Base-by-base conservation (phyloP, 2,329 filamentous ascomycete genomes). In the Lasiodiplodia gonubiensis region DNA sequence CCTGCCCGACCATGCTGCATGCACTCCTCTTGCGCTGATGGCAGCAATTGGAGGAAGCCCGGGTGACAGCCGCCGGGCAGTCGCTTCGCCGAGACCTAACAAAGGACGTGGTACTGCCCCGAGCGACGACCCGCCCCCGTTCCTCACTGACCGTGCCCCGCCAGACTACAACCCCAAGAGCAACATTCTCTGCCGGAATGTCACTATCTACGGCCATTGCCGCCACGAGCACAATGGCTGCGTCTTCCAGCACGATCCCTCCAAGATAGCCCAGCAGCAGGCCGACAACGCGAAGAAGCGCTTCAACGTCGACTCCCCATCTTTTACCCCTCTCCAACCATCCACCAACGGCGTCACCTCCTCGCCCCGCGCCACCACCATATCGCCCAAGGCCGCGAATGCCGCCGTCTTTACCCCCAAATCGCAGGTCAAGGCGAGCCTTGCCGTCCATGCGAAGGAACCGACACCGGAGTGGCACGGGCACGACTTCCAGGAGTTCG, bases 221-320 rank as follows among this genome's bases (percentile, higher is more conserved):
- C 90, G 93, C 71, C 97, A 93, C 80, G 92, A 96, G 82, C 66
- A 67, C 51, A 92, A 96, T 76, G 93, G 92, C 69, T 97, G 93
- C 81, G 89, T 91, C 71, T 97, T 96, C 81, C 95, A 93, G 76
- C 93, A 97, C 80, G 92, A 95, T 72, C 87, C 89, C 68, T 85
- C 88, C 72, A 93, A 89, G 79, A 81, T 83, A 70, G 82, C 81
- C 76, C 70, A 71, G 42, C 74, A 75, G 68, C 83, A 84, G 74
- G 74, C 80, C 75, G 86, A 88, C 67, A 81, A 78, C 68, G 71
- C 72, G 39, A 93, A 92, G 80, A 95, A 93, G 79, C 85, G 90
- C 33, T 85, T 99, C 72, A 99, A 97, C 79, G 95, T 97, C 75
- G 95, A 98, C 75, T 98, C 95, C 10, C 94, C 95, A 14, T 92